Base-by-base conservation (phyloP, 2,329 filamentous ascomycete species). In the Fusarium humuli region DNA sequence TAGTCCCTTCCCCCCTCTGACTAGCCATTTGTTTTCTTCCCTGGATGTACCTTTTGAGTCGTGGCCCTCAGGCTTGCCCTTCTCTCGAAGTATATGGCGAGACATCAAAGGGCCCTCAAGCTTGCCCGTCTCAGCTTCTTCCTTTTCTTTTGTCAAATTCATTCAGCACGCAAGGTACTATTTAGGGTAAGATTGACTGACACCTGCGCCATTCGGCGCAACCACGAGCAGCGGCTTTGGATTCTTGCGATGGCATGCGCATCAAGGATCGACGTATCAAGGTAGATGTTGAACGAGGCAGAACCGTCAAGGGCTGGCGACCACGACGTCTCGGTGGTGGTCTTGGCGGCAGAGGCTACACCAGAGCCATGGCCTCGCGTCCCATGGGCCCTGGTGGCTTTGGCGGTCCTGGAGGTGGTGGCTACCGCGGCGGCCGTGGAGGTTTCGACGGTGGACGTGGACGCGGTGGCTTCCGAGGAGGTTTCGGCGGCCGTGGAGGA, bases 221-320 rank as follows among this genome's bases (percentile, higher is more conserved):
- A 81, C 82, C 81, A 79, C 81, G 81, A 86, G 83, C 87, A 97
- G 96, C 94, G 86, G 96, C 96, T 81, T 90, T 98, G 85, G 97
- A 91, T 77, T 82, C 85, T 74, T 90, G 87, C 79, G 94, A 98
- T 86, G 93, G 93, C 72, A 92, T 97, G 77, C 91, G 91, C 74
- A 97, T 99, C 83, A 97, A 94, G 79, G 94, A 97, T 78, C 90
- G 95, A 77, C 90, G 92, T 75, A 93, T 98, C 77, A 90, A 97
- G 78, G 94, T 98, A 76, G 96, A 99, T 79, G 95, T 98, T 66
- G 96, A 99, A 83, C 91, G 96, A 77, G 96, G 96, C 73, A 92
- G 96, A 74, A 98, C 96, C 32, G 94, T 98, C 42, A 92, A 93
- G 77, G 94, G 92, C 50, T 99, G 96, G 96, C 92, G 93, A 77